Evolutionary conservation across 2,329 filamentous ascomycete genomes (phyloP).

Genomic region (Claviceps arundinis): DNA sequence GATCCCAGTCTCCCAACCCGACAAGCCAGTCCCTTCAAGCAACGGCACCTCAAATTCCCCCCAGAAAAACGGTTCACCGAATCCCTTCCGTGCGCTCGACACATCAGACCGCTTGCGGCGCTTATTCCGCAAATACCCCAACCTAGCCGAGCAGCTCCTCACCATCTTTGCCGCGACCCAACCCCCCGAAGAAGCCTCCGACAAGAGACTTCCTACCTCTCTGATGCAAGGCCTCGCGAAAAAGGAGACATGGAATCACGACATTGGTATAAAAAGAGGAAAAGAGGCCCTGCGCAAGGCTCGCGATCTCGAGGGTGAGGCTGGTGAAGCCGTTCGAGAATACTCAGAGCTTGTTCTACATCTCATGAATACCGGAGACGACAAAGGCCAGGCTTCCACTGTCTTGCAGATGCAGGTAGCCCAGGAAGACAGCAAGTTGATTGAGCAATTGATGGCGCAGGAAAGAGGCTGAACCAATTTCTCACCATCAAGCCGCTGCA

Average conservation of each 20-base stretch:
- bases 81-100: conserved; percentile 40
- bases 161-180: conserved; percentile 37
- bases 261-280: conserved; percentile 43
- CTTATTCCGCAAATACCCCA: conserved; percentile 41
- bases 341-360: conserved; percentile 44
- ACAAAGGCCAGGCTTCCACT: conserved; percentile 19
- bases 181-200: conserved; percentile 23
- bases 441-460: conserved; percentile 34
- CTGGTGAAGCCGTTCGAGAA: conserved; percentile 46
- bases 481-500: not conserved
- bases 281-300: conserved; percentile 39
- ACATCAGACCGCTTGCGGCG: conserved; percentile 33
- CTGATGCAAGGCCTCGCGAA: conserved; percentile 21
- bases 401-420: conserved; percentile 31
- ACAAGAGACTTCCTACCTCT: conserved; percentile 18
- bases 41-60: not conserved
- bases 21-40: conserved; percentile 2
- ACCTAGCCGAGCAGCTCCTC: conserved; percentile 31
- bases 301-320: conserved; percentile 35
- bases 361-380: conserved; percentile 25
- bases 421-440: conserved; percentile 33
- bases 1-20: conserved; percentile 10
- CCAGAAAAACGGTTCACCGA: conserved; percentile 13
- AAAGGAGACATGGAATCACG: conserved; percentile 40
- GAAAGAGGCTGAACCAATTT: conserved; percentile 21